Conservation (phyloP, 1,284 basidiomycete species). For the Meira miltonrushii region DNA sequence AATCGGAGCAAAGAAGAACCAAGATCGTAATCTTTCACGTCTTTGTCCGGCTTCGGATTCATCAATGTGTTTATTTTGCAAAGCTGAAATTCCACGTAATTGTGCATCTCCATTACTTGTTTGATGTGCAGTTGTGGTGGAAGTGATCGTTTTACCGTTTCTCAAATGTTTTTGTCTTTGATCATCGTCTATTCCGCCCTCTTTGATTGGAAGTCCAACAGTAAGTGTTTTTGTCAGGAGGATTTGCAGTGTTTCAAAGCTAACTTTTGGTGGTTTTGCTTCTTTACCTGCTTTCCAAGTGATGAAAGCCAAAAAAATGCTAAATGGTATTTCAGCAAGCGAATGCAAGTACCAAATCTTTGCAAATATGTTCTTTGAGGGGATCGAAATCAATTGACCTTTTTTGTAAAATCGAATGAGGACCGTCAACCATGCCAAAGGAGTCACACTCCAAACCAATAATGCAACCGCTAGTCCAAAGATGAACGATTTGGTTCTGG, state of each 20-base stretch:
- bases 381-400: neutral
- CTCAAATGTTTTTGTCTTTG: neutral
- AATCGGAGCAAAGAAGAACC: constrained; percentile 16
- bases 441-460: constrained; percentile 14
- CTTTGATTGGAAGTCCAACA: constrained; percentile 12
- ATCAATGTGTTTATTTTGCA: constrained; percentile 4
- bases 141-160: neutral
- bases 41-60: constrained; percentile 12
- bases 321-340: constrained; percentile 19
- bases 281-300: constrained; percentile 5
- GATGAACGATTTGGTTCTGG: neutral
- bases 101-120: neutral
- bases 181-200: constrained; percentile 1
- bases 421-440: constrained; percentile 15
- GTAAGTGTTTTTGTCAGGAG: constrained; percentile 18
- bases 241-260: constrained; percentile 3
- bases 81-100: neutral
- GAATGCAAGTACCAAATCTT: constrained; percentile 15
- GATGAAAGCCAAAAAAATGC: constrained; percentile 17
- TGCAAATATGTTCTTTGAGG: neutral
- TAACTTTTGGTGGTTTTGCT: constrained; percentile 10
- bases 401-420: neutral
- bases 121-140: neutral
- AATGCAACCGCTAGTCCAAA: constrained; percentile 4
- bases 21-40: constrained; percentile 11